These are phyloP conservation scores for Capsella rubella DNA, from an alignment of 441 rosid species.

Conservation along the genomic window DNA sequence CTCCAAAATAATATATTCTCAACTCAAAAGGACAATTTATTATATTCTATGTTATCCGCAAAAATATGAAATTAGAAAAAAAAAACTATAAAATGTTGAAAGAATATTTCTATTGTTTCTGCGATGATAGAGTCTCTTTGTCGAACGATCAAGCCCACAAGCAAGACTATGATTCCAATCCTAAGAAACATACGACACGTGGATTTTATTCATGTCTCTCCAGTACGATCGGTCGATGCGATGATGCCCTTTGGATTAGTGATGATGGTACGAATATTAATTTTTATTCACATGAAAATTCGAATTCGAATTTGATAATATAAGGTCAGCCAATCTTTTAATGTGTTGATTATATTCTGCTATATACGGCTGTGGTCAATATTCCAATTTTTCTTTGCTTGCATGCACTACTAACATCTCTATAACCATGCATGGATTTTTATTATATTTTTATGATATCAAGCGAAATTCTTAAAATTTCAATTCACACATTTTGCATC, in stretches of 20 bases:
- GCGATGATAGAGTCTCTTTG: background rate
- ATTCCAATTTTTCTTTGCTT: conserved; percentile 10
- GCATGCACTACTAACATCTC: conserved; percentile 29
- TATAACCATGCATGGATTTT: conserved; percentile 11
- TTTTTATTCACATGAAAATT: background rate
- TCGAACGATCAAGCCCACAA: conserved; percentile 1
- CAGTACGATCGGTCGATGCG: background rate
- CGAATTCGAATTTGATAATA: conserved; percentile 19
- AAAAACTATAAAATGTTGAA: background rate
- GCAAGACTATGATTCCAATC: conserved; percentile 16
- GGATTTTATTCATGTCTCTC: conserved; percentile 1
- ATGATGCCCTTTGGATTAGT: conserved; percentile 10
- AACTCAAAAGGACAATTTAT: background rate
- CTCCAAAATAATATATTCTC: conserved; percentile 25
- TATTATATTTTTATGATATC: background rate
- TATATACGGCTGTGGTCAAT: conserved; percentile 28
- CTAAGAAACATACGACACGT: conserved; percentile 23
- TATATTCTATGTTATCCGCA: conserved; percentile 27
- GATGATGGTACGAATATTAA: conserved; percentile 21
- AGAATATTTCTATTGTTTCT: conserved; percentile 19
- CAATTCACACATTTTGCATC: background rate
- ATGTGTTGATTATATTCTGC: conserved; percentile 17
- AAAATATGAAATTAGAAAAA: background rate
- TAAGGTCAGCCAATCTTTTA: conserved; percentile 26
- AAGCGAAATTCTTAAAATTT: background rate